phyloP scores from a whole-genome alignment of 2,329 filamentous ascomycete genomes.

The Talaromyces piceae region DNA sequence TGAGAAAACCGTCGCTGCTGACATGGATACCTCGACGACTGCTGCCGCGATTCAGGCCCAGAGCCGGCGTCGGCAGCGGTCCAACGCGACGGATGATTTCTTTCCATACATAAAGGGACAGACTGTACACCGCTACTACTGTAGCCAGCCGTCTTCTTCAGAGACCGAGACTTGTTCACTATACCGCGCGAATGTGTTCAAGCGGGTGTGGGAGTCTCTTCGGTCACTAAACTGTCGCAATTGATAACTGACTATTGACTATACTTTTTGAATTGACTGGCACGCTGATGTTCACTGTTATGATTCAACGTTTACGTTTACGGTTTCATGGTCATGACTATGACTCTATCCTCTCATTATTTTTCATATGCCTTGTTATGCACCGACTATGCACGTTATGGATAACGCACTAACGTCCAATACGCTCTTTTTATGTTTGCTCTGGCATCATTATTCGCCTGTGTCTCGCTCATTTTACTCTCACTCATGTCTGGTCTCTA shows the following conservation, averaged over 20 bases:
- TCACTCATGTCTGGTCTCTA: neutral
- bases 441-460: neutral
- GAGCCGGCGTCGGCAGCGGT: conserved; percentile 25
- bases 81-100: conserved; percentile 20
- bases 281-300: conserved; percentile 8
- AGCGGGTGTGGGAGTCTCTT: conserved; percentile 10
- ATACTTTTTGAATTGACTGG: conserved; percentile 3
- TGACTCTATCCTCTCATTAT: neutral
- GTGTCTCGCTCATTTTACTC: neutral
- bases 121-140: conserved; percentile 24
- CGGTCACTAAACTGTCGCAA: conserved; percentile 20
- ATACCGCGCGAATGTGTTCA: conserved; percentile 7
- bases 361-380: no score
- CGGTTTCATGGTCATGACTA: neutral
- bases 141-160: conserved; percentile 21
- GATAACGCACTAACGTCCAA: neutral
- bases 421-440: neutral
- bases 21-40: conserved; percentile 26
- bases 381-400: neutral
- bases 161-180: conserved; percentile 9
- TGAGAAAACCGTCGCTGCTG: conserved; percentile 16
- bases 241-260: neutral
- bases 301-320: conserved; percentile 2
- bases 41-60: conserved; percentile 31
- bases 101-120: conserved; percentile 19